A percentile compares a stretch with the other conserved stretches of the same genome.
phyloP scores from a whole-genome alignment of 352 stramenopile genomes.

The Chrysophaeum taylorii region DNA sequence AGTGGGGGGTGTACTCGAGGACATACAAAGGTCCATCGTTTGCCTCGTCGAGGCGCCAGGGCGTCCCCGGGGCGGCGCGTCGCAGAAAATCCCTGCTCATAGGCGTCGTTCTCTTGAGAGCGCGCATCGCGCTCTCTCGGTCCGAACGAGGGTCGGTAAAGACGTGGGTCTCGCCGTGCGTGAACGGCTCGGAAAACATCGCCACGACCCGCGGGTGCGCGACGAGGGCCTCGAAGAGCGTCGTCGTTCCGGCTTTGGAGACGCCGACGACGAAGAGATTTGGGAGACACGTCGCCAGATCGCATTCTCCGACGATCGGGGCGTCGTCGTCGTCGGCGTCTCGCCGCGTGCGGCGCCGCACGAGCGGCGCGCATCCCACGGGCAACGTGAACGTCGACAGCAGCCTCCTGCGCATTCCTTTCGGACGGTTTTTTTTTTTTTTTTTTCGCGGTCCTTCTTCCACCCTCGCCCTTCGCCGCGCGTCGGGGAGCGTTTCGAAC shows the following conservation, averaged over 20 bases:
- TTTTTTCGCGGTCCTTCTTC: not conserved
- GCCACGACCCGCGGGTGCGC: not conserved
- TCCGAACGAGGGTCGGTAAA: not conserved
- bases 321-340: not conserved
- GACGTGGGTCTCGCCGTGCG: constrained; percentile 11
- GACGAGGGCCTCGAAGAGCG: not conserved
- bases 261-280: constrained; percentile 7
- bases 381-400: not conserved
- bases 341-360: not conserved
- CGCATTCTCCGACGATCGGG: not conserved
- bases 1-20: constrained; percentile 13
- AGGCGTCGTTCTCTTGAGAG: not conserved
- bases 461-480: not conserved
- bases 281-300: not conserved
- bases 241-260: constrained; percentile 8
- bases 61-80: not conserved
- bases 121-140: not conserved
- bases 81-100: not conserved
- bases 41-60: not conserved
- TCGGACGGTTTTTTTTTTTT: not conserved
- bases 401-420: not conserved
- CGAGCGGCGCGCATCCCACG: not conserved
- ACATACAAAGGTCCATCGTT: not conserved
- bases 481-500: not conserved
- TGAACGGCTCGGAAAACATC: constrained; percentile 2